phyloP scores from a whole-genome alignment of 371 early-diverging fungal genomes.

The Globomyces sp. region DNA sequence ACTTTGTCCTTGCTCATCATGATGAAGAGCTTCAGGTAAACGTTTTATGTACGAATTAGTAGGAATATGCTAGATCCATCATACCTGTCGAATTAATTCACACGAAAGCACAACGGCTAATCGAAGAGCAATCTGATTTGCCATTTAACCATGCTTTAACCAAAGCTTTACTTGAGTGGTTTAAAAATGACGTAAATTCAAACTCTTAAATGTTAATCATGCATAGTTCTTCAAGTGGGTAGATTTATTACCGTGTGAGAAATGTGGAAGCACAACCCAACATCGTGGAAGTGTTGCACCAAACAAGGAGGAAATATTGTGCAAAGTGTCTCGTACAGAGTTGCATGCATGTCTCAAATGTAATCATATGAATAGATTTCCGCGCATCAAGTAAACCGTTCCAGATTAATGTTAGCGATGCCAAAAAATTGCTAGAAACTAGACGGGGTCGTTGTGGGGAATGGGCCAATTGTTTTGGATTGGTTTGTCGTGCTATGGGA shows the following conservation, averaged over 20 bases:
- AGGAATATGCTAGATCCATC: no score
- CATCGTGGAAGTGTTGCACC: conserved; percentile 41
- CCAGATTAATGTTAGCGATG: conserved; percentile 27
- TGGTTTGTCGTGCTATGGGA: conserved; percentile 65
- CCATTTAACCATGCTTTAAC: no score
- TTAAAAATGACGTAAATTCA: no score
- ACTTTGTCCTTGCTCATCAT: no score
- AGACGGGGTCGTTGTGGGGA: conserved; percentile 73
- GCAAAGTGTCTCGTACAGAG: conserved; percentile 62
- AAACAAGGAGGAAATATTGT: conserved; percentile 47
- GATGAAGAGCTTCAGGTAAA: no score
- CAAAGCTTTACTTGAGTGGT: no score
- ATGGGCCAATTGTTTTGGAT: conserved; percentile 74
- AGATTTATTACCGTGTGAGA: conserved; percentile 55
- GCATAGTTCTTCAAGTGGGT: conserved; percentile 67
- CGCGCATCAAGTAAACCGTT: conserved; percentile 53
- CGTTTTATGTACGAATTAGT: no score
- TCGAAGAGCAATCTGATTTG: no score
- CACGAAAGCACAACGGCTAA: no score
- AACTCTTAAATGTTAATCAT: no score
- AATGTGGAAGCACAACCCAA: conserved; percentile 43
- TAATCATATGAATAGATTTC: conserved; percentile 55
- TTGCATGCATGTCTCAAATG: conserved; percentile 55
- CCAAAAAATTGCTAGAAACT: conserved; percentile 57
- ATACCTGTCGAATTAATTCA: no score